Evolutionary conservation across 441 rosid genomes (phyloP), one percentile per base, ranked within the genome.

Genomic region (Erodium moschatum): DNA sequence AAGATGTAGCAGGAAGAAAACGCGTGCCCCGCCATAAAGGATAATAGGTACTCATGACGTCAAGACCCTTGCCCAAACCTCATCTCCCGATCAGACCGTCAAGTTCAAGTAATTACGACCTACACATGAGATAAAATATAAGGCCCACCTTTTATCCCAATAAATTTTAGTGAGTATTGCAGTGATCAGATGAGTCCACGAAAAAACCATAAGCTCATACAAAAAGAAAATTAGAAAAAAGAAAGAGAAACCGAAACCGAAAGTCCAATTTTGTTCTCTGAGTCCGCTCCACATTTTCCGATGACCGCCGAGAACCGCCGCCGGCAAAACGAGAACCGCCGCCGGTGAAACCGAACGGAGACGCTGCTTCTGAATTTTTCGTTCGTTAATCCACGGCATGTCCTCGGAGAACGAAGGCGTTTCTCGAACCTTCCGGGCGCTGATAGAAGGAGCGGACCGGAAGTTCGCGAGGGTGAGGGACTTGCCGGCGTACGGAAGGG

Each of bases 401-500:
- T 54, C 20, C 20, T 16, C 84, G 58, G 84, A 76, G 46, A 75
- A 72, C 70, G 88, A 81, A 50, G 83, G 70, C 52, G 85, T 76
- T 42, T 71, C 81, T 0, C 80, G 75, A 40, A 89, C 85, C 67
- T 93, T 88, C 83, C 86, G 83, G 50, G 87, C 87, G 2, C 80
- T 93, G 70, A 88, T 76, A 67, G 98, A 91, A 62, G 77, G 81
- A 75, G 98, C 98, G 4, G 97, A 93, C 81, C 83, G 85, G 19
- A 93, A 93, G 84, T 91, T 89, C 78, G 87, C 89, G 0, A 83
- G 89, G 48, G 93, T 89, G 27, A 84, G 96, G 5, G 96, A 93
- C 89, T 81, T 88, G 1, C 96, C 95, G 4, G 60, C 85, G 65
- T 83, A 85, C 76, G 91, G 85, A 4, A 80, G 83, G 38, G 69